Evolutionary conservation across 164 flowering plant species (phyloP).

Genomic region (Vitis riparia): DNA sequence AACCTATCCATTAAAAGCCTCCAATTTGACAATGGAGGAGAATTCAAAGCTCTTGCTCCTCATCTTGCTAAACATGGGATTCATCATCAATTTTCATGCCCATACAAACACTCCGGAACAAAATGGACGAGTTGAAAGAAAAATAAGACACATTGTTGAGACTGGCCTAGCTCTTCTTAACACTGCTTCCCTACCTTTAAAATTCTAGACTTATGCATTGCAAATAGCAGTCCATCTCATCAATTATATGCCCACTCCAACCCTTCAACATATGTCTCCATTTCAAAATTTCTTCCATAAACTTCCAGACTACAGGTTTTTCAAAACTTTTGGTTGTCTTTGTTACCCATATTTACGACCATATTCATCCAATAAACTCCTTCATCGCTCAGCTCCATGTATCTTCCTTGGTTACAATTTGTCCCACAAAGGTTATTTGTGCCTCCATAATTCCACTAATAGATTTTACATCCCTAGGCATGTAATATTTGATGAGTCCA

Average conservation of each 20-base stretch:
- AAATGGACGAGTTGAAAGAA: constrained; percentile 10
- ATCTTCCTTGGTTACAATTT: no score
- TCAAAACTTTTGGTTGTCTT: no score
- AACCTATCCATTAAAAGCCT: no score
- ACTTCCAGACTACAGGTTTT: no score
- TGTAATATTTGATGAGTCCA: no score
- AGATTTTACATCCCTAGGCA: no score
- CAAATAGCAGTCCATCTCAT: constrained; percentile 12
- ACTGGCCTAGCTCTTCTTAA: constrained; percentile 14
- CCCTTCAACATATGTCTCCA: not conserved
- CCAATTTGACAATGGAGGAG: constrained; percentile 18
- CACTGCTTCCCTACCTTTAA: constrained; percentile 5
- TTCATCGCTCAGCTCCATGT: no score
- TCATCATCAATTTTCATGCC: constrained; percentile 13
- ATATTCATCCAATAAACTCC: no score
- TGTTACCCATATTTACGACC: no score
- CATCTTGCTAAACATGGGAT: constrained; percentile 3
- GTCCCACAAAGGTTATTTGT: no score
- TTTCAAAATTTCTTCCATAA: not conserved
- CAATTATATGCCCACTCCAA: constrained; percentile 15
- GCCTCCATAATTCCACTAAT: no score
- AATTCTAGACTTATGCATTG: constrained; percentile 23
- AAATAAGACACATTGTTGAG: constrained; percentile 12
- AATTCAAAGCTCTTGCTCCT: not conserved
- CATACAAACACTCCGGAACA: constrained; percentile 15